Base-by-base conservation (phyloP, 495 filamentous ascomycete species). In the Cercophora samala region DNA sequence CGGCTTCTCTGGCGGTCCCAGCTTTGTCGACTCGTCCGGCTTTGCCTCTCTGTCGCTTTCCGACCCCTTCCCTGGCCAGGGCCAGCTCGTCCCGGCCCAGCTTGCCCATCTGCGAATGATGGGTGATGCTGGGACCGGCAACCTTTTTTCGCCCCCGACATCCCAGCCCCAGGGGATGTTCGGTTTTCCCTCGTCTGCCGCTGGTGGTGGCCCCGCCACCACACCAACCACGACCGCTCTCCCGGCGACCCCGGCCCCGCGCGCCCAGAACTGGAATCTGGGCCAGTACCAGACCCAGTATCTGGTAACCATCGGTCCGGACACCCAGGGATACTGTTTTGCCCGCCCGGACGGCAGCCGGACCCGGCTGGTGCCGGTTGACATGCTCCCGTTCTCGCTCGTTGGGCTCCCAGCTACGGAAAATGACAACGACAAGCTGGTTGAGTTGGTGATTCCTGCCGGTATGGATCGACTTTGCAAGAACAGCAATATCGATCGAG, bases 361-460 rank as follows among this genome's bases (percentile, higher is more conserved):
- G 64, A 89, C 88, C 15, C 86, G 87, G 0, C 79, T 93, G 13
- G 77, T 92, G 46, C 85, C 88, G 0, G 81, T 86, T 0, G 90
- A 92, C 69, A 85, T 90, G 75, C 75, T 91, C 4, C 87, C 87
- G 0, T 67, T 63, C 23, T 55, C 76, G 5, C 29, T 82, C 52
- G 63, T 72, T 42, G 75, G 75, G 1, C 70, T 81, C 24, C 78
- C 79, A 15, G 66, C 77, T 15, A 2, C 64, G 1, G 68, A 78
- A 67, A 66, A 66, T 22, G 70, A 74, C 26, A 68, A 61, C 18
- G 69, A 69, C 1, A 75, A 79, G n/a, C 72, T 84, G 70, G 68
- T 81, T 21, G 72, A 82, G 17, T 60, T 85, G 24, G 78, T 78
- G 5, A 60, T 74, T n/a, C 82, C 81, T 2, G 66, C 69, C 42